Evolutionary conservation across 345 rosid species (phyloP).

Genomic region (Crucihimalaya himalaica): DNA sequence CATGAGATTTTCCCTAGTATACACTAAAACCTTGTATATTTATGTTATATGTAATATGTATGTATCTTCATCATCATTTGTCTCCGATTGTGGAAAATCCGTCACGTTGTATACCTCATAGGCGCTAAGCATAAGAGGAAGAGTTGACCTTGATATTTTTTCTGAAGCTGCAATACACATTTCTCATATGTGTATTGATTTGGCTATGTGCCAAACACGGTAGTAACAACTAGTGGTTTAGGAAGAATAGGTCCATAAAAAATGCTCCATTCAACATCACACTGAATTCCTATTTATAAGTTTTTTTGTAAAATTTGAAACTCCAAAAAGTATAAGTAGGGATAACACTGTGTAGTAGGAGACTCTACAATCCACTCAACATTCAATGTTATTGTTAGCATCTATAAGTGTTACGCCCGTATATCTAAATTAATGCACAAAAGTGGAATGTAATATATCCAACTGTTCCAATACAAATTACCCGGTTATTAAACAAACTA

Average conservation of each 20-base stretch:
- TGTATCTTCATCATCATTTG: slow-evolving; percentile 42
- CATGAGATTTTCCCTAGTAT: too few relatives aligned
- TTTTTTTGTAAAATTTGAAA: slow-evolving; percentile 39
- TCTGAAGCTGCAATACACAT: slow-evolving; percentile 24
- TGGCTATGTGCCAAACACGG: background rate
- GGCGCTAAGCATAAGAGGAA: slow-evolving; percentile 49
- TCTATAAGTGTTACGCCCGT: too few relatives aligned
- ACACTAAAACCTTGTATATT: too few relatives aligned
- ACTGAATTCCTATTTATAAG: slow-evolving; percentile 41
- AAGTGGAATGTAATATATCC: too few relatives aligned
- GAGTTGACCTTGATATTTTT: slow-evolving; percentile 38
- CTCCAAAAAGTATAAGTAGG: slow-evolving; percentile 48
- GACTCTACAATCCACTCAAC: background rate
- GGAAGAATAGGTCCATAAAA: too few relatives aligned
- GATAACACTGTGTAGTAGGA: background rate
- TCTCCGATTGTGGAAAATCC: slow-evolving; percentile 19
- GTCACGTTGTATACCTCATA: slow-evolving; percentile 26
- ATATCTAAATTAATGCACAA: too few relatives aligned
- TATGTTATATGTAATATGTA: too few relatives aligned
- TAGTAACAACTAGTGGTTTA: too few relatives aligned
- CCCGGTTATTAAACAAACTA: too few relatives aligned
- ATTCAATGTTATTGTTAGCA: too few relatives aligned
- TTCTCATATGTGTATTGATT: slow-evolving; percentile 22
- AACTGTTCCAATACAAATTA: too few relatives aligned
- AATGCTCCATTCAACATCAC: slow-evolving; percentile 43